phyloP scores from a whole-genome alignment of 1,284 basidiomycete species.

The Microbotryum violaceum region DNA sequence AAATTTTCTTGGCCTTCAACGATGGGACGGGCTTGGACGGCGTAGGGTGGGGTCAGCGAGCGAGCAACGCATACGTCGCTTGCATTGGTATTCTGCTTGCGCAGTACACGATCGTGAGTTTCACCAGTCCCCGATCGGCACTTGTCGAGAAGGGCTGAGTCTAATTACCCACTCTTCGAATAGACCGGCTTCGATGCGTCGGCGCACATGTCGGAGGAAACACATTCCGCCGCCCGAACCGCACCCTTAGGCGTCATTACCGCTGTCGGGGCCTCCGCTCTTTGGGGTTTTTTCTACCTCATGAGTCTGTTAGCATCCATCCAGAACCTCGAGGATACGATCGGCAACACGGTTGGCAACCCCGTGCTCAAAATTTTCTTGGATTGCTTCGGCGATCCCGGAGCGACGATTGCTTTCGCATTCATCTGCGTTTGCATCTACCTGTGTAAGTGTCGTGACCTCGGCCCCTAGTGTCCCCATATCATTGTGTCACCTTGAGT shows the following conservation, averaged over 20 bases:
- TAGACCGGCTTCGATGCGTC: conserved; percentile 26
- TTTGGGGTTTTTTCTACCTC: conserved; percentile 59
- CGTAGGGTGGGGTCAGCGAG: conserved; percentile 57
- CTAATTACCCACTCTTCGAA: not conserved
- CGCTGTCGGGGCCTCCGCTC: conserved; percentile 56
- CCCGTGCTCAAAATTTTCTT: conserved; percentile 68
- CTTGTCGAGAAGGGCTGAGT: too few species aligned
- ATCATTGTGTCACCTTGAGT: too few species aligned
- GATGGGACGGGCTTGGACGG: conserved; percentile 55
- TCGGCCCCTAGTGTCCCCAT: too few species aligned
- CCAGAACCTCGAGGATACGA: conserved; percentile 55
- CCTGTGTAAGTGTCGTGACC: conserved; percentile 47
- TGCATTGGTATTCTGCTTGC: conserved; percentile 62
- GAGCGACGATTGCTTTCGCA: conserved; percentile 42
- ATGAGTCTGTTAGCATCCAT: conserved; percentile 65
- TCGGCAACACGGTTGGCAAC: conserved; percentile 53
- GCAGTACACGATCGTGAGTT: conserved; percentile 50
- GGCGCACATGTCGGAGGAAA: conserved; percentile 65
- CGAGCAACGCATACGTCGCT: conserved; percentile 60
- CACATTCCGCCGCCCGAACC: conserved; percentile 51
- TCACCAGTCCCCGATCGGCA: conserved; percentile 45
- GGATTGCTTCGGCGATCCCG: conserved; percentile 62
- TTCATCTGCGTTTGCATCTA: conserved; percentile 64
- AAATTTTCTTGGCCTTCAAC: conserved; percentile 61
- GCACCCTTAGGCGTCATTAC: conserved; percentile 36